These are phyloP conservation scores for Peribolospora baueri DNA, from an alignment of 768 basidiomycete species.

Conservation along the genomic window DNA sequence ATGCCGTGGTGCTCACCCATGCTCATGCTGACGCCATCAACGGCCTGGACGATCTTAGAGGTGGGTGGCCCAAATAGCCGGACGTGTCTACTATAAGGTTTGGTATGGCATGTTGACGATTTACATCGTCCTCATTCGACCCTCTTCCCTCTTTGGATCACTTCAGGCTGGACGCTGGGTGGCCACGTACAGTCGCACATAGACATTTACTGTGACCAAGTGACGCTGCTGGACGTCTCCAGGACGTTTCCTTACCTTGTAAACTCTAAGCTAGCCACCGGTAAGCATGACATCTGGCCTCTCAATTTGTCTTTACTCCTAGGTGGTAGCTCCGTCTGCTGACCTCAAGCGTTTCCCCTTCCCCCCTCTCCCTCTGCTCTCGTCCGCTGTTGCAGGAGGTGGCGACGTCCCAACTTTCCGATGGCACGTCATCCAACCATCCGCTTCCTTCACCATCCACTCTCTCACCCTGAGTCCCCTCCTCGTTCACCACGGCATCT, in stretches of 20 bases:
- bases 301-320: neutral
- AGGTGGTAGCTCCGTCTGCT: neutral
- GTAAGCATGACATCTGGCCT: conserved; percentile 17
- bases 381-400: conserved; percentile 9
- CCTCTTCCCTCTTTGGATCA: conserved; percentile 14
- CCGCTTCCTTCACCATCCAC: too few species aligned
- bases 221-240: conserved; percentile 41
- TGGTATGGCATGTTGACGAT: neutral
- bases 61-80: conserved; percentile 21
- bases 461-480: too few species aligned
- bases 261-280: conserved; percentile 46
- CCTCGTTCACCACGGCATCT: too few species aligned
- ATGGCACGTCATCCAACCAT: conserved; percentile 46
- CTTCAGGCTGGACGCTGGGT: conserved; percentile 40
- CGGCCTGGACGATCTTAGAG: conserved; percentile 68
- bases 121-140: neutral
- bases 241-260: conserved; percentile 62
- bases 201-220: conserved; percentile 44
- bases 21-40: conserved; percentile 74
- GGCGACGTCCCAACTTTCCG: conserved; percentile 53
- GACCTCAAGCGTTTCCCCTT: neutral
- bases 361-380: too few species aligned
- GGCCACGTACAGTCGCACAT: conserved; percentile 43
- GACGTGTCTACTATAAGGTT: conserved; percentile 3
- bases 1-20: conserved; percentile 61